Evolutionary conservation across 1,284 basidiomycete genomes (phyloP), one percentile per base, ranked within the genome.

Genomic region (Cutaneotrichosporon cyanovorans): DNA sequence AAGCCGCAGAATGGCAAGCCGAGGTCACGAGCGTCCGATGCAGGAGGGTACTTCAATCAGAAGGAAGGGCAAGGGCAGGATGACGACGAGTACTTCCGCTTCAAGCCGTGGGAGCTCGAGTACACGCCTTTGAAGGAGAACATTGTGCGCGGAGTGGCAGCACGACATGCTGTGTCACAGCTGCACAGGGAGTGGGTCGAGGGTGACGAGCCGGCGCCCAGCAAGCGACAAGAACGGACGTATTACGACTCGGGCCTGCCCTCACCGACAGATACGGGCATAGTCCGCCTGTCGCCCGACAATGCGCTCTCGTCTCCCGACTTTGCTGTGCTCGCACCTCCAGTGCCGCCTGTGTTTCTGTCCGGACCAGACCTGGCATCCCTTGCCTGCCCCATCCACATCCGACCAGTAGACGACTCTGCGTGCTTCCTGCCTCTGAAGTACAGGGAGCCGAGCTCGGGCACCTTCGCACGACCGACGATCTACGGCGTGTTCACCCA

Each of bases 261-360:
- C 1, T 68, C 66, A n/a, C 66, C 67, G 2, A 67, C 67, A 1
- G 63, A 68, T 21, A 62, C 66, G 9, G 63, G 62, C 23, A 45
- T 60, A 15, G 25, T 63, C 15, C 58, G 61, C 4, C 54, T 63
- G 14, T 65, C 64, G 0, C 62, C 65, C 7, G 64, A 65, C 11
- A 38, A 46, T 40, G 37, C 60, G 15, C 57, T 63, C 19, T 56
- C 62, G 10, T 37, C 56, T 1, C 60, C 77, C 65, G 44, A 78
- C 70, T 67, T 77, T 68, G 28, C 73, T 63, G 51, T 76, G 63
- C 55, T 72, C 58, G 60, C 63, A 14, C 62, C 70, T 9, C 65
- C 65, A 4, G 46, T 72, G 7, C 71, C 71, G 2, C 71, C 70
- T 0, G 62, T 66, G n/a, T 57, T 54, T 34, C 56, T 73, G 30